These are phyloP conservation scores for Fusarium sp. DNA, from an alignment of 2,329 filamentous ascomycete genomes.

Conservation along the genomic window DNA sequence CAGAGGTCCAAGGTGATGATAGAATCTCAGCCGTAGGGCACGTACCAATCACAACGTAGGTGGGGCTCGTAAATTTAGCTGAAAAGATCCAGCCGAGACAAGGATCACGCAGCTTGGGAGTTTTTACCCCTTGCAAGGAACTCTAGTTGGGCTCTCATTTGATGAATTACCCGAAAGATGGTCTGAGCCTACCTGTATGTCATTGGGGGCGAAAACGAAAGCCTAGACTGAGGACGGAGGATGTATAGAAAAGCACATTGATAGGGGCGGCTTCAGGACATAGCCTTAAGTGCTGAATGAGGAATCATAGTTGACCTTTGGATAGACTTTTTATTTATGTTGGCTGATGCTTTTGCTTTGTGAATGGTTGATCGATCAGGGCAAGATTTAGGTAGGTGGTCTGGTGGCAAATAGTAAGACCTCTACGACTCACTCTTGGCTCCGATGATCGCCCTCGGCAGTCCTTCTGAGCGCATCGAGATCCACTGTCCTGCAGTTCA, in stretches of 20 bases:
- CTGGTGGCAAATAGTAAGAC: background rate
- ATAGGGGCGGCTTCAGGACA: background rate
- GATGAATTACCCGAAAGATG: background rate
- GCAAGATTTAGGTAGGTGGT: background rate
- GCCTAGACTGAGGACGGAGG: background rate
- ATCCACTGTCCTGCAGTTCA: background rate
- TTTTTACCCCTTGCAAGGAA: accelerated
- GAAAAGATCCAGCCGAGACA: background rate
- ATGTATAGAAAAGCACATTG: background rate
- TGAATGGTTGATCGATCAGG: background rate
- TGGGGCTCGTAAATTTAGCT: background rate
- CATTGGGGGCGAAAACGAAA: background rate
- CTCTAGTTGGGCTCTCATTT: background rate
- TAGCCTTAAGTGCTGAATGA: background rate
- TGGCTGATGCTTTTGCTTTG: no score
- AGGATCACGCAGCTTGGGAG: background rate
- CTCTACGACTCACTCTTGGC: background rate
- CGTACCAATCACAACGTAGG: background rate
- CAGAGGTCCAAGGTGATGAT: no score
- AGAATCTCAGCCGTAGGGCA: no score
- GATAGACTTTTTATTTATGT: no score
- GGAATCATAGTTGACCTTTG: background rate
- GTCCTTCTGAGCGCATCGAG: background rate
- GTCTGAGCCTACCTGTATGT: background rate
- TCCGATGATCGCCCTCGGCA: background rate